These are phyloP conservation scores for Globisporangium viniferum DNA, from an alignment of 352 stramenopile genomes.

Conservation along the genomic window DNA sequence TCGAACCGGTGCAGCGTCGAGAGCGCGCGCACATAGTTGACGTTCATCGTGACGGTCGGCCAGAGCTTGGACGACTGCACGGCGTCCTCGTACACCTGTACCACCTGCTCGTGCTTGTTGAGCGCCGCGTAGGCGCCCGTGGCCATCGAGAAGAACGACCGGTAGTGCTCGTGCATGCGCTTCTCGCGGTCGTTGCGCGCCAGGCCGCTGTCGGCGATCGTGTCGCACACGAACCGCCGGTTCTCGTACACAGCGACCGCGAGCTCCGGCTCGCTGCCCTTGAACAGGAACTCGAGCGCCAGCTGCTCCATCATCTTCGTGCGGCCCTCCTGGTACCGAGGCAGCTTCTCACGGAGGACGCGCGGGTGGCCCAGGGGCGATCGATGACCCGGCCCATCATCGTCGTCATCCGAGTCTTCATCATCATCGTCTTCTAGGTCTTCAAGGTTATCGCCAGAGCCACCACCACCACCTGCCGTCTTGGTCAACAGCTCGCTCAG, in stretches of 20 bases:
- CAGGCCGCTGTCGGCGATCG: conserved; percentile 4
- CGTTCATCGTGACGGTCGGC: conserved; percentile 18
- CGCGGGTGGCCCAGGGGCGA: not conserved
- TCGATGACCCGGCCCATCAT: not conserved
- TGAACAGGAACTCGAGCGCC: conserved; percentile 14
- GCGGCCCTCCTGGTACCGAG: conserved; percentile 10
- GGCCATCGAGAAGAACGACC: conserved; percentile 18
- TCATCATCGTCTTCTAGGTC: not conserved
- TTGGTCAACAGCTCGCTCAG: conserved; percentile 2
- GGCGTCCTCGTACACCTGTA: conserved; percentile 10
- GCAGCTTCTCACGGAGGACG: not conserved
- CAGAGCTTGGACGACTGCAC: conserved; percentile 1
- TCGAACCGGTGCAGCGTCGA: conserved; percentile 8
- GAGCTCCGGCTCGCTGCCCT: conserved; percentile 4
- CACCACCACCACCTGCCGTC: not conserved
- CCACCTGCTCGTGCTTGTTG: conserved; percentile 7
- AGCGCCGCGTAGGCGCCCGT: conserved; percentile 15
- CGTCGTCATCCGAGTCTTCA: not conserved
- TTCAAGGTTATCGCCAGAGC: not conserved
- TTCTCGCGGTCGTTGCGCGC: conserved; percentile 14
- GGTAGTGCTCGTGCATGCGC: conserved; percentile 14
- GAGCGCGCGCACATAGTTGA: conserved; percentile 19
- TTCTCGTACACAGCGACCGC: conserved; percentile 16
- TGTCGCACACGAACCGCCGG: conserved; percentile 1
- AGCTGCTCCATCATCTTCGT: conserved; percentile 20